Evolutionary conservation across 805 yeast genomes (phyloP).

Genomic region (Hanseniaspora valbyensis): DNA sequence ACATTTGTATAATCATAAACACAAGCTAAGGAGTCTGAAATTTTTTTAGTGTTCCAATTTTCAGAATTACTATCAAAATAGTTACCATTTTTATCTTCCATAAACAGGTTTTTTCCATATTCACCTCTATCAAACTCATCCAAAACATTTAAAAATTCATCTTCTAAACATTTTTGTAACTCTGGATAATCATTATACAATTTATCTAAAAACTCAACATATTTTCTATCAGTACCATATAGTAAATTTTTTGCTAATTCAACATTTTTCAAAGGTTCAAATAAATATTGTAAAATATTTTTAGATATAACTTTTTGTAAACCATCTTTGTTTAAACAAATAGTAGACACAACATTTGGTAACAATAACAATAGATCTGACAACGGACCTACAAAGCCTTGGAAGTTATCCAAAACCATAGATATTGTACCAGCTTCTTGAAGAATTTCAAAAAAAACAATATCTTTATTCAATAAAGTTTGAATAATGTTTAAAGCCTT

Average conservation of each 20-base stretch:
- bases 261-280: slow-evolving; percentile 42
- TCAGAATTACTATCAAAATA: background rate
- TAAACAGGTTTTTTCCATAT: background rate
- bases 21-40: background rate
- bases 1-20: slow-evolving; percentile 10
- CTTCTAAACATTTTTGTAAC: slow-evolving; percentile 47
- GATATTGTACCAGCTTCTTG: slow-evolving; percentile 69
- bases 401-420: slow-evolving; percentile 48
- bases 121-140: slow-evolving; percentile 25
- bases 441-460: slow-evolving; percentile 72
- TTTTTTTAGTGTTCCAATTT: background rate
- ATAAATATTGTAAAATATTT: slow-evolving; percentile 34
- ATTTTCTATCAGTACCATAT: slow-evolving; percentile 41
- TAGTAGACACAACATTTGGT: slow-evolving; percentile 71
- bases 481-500: slow-evolving; percentile 53
- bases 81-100: slow-evolving; percentile 1
- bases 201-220: slow-evolving; percentile 68
- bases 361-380: slow-evolving; percentile 48
- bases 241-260: slow-evolving; percentile 43
- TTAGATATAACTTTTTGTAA: slow-evolving; percentile 40
- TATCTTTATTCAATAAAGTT: slow-evolving; percentile 74
- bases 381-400: slow-evolving; percentile 44
- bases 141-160: slow-evolving; percentile 38
- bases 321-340: slow-evolving; percentile 68
- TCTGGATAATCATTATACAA: slow-evolving; percentile 73